Evolutionary conservation across 257 asterid genomes (phyloP).

Genomic region (Jaltomata sinuosa): DNA sequence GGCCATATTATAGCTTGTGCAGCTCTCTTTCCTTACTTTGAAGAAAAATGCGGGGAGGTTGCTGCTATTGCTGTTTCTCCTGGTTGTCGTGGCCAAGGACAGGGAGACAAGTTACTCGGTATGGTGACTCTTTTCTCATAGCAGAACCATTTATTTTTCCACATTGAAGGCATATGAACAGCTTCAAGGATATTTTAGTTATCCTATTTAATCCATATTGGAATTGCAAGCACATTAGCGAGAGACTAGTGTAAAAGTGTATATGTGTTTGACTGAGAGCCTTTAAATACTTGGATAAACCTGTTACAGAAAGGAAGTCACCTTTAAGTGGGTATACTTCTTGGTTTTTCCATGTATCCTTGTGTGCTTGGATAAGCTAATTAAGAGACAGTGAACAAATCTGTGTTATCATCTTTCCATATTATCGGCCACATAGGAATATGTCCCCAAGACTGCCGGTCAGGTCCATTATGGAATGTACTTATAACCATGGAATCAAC

Average conservation of each 20-base stretch:
- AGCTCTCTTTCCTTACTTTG: slow-evolving; percentile 71
- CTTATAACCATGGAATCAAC: background rate
- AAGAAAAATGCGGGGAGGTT: slow-evolving; percentile 88
- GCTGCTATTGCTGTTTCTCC: slow-evolving; percentile 99
- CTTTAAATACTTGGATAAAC: background rate
- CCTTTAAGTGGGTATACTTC: background rate
- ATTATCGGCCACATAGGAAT: background rate
- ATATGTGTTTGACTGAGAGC: background rate
- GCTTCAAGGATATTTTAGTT: background rate
- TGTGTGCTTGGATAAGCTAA: background rate
- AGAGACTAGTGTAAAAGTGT: background rate
- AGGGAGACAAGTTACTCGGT: slow-evolving; percentile 97
- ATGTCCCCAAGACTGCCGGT: background rate
- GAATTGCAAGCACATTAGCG: background rate
- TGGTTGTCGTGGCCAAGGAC: slow-evolving; percentile 98
- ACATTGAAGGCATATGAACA: background rate
- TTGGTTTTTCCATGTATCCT: background rate
- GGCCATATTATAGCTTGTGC: slow-evolving; percentile 92
- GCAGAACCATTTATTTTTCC: background rate
- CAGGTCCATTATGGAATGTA: background rate
- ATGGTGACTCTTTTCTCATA: slow-evolving; percentile 8
- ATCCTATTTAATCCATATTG: background rate
- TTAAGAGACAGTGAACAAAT: background rate
- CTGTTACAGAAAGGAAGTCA: background rate
- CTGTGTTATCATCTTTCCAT: background rate